These are phyloP conservation scores for Cordyceps cicadae DNA, from an alignment of 2,329 filamentous ascomycete genomes.

Conservation along the genomic window DNA sequence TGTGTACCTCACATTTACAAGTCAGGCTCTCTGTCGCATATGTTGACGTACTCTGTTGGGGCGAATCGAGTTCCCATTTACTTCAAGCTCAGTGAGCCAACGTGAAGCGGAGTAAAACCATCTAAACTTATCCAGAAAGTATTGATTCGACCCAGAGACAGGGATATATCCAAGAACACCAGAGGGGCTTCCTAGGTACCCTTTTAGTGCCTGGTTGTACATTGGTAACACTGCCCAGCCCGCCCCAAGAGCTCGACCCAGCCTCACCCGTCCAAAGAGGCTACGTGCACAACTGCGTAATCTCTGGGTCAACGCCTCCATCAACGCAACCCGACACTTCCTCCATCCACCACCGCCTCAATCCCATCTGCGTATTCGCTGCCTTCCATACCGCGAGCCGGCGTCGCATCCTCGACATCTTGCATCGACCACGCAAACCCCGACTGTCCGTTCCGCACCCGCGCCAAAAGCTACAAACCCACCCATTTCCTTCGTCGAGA, in stretches of 20 bases:
- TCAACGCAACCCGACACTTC: not conserved
- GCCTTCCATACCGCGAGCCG: not conserved
- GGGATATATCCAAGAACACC: too few relatives aligned
- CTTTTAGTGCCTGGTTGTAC: not conserved
- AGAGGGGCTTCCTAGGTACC: too few relatives aligned
- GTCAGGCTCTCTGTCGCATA: too few relatives aligned
- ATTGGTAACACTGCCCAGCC: not conserved
- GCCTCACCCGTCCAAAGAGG: constrained; percentile 11
- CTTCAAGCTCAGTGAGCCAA: too few relatives aligned
- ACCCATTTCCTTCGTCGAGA: not conserved
- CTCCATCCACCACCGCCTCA: constrained; percentile 1
- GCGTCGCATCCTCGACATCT: not conserved
- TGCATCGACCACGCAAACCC: not conserved
- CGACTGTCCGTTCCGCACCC: not conserved
- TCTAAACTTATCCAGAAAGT: not conserved
- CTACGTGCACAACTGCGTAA: constrained; percentile 13
- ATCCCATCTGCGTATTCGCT: not conserved
- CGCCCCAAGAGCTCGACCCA: not conserved
- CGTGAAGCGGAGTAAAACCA: not conserved
- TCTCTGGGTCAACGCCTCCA: constrained; percentile 10
- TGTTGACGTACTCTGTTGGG: too few relatives aligned
- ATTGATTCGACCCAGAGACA: too few relatives aligned
- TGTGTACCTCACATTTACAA: too few relatives aligned
- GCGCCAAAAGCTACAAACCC: not conserved
- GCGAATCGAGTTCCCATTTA: too few relatives aligned